Evolutionary conservation across 2,329 filamentous ascomycete species (phyloP).

Genomic region (Microdochium trichocladiopsis): DNA sequence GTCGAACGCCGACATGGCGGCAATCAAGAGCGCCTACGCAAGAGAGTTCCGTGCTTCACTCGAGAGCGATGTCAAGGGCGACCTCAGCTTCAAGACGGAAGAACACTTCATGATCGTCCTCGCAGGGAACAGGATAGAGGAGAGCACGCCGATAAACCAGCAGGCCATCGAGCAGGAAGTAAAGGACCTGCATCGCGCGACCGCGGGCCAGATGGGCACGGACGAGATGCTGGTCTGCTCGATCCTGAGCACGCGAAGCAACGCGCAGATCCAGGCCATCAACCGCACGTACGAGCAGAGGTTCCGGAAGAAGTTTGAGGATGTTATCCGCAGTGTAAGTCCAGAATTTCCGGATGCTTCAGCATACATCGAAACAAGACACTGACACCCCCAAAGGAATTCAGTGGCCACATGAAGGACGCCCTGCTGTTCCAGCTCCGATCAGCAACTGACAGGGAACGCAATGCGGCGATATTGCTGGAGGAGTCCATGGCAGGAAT

Average conservation of each 20-base stretch:
- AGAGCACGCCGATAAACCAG: slow-evolving; percentile 65
- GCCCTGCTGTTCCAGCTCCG: slow-evolving; percentile 76
- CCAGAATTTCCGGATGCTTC: too few species aligned
- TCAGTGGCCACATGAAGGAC: slow-evolving; percentile 87
- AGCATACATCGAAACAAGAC: too few species aligned
- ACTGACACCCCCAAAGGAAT: slow-evolving; percentile 45
- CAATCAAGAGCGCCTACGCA: slow-evolving; percentile 76
- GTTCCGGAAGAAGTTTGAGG: slow-evolving; percentile 64
- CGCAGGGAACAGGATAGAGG: slow-evolving; percentile 67
- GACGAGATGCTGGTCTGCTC: slow-evolving; percentile 73
- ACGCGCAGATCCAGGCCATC: slow-evolving; percentile 80
- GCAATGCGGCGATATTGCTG: slow-evolving; percentile 75
- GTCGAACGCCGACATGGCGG: slow-evolving; percentile 79
- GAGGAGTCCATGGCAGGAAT: slow-evolving; percentile 81
- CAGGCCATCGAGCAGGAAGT: slow-evolving; percentile 71
- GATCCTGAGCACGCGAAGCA: slow-evolving; percentile 68
- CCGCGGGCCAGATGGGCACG: slow-evolving; percentile 64
- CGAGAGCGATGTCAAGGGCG: slow-evolving; percentile 65
- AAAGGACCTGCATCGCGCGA: slow-evolving; percentile 68
- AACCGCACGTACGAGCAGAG: slow-evolving; percentile 65
- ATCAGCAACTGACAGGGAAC: slow-evolving; percentile 70
- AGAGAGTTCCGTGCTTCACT: slow-evolving; percentile 59
- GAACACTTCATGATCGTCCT: slow-evolving; percentile 79
- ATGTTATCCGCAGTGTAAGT: slow-evolving; percentile 62
- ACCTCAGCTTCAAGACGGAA: slow-evolving; percentile 82